Evolutionary conservation across 352 stramenopile genomes (phyloP).

Genomic region (Thalassiosira delicatula): DNA sequence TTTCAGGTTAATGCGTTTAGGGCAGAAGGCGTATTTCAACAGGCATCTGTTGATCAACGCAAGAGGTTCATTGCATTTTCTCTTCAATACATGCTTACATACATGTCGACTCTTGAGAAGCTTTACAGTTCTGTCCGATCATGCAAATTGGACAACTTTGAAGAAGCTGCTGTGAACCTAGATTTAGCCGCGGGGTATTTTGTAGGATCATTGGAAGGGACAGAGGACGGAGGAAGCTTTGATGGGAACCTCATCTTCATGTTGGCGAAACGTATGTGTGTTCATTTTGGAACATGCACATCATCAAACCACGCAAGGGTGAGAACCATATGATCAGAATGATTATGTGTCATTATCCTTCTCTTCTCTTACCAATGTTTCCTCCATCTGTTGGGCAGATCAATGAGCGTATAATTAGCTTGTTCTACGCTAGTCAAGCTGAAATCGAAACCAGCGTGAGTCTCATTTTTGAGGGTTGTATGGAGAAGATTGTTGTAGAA

Average conservation of each 20-base stretch:
- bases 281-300: slow-evolving; percentile 78
- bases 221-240: slow-evolving; percentile 61
- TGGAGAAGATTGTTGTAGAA: not conserved
- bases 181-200: slow-evolving; percentile 75
- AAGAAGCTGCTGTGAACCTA: slow-evolving; percentile 29
- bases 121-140: slow-evolving; percentile 70
- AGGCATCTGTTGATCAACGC: slow-evolving; percentile 63
- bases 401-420: slow-evolving; percentile 74
- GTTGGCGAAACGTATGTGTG: slow-evolving; percentile 78
- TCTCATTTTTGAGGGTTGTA: not conserved
- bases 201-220: slow-evolving; percentile 78
- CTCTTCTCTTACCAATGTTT: not conserved
- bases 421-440: slow-evolving; percentile 77
- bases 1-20: slow-evolving; percentile 54
- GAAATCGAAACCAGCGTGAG: slow-evolving; percentile 63
- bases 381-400: not conserved
- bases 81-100: slow-evolving; percentile 76
- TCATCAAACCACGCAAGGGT: slow-evolving; percentile 46
- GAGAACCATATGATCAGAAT: not conserved
- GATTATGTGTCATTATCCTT: not conserved
- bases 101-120: slow-evolving; percentile 77
- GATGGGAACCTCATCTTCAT: slow-evolving; percentile 75
- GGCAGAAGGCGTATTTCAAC: slow-evolving; percentile 42
- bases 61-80: slow-evolving; percentile 66
- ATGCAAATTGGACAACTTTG: slow-evolving; percentile 52